These are phyloP conservation scores for Ilyonectria robusta DNA, from an alignment of 2,329 filamentous ascomycete species.

Conservation along the genomic window DNA sequence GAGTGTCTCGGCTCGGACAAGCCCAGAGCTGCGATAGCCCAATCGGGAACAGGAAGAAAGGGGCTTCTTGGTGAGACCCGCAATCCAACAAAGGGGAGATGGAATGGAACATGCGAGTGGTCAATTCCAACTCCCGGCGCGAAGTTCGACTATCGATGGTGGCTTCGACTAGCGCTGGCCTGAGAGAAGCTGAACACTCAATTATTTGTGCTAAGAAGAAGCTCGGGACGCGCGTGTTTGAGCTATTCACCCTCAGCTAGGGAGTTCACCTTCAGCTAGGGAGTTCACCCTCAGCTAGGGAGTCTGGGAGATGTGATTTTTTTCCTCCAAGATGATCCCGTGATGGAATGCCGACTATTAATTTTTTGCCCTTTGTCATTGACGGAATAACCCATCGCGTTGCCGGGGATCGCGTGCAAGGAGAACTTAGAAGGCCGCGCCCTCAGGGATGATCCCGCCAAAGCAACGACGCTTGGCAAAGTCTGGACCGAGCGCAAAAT, in stretches of 20 bases:
- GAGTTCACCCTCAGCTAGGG: neutral
- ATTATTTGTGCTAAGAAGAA: no score
- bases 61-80: neutral
- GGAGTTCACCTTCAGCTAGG: neutral
- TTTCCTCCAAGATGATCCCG: no score
- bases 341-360: no score
- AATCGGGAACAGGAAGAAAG: conserved; percentile 20
- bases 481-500: neutral
- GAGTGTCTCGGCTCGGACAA: conserved; percentile 30
- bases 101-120: conserved; percentile 31
- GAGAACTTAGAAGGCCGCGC: neutral
- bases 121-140: conserved; percentile 29
- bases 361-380: no score
- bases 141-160: conserved; percentile 21
- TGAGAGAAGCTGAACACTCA: neutral
- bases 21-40: neutral
- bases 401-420: neutral
- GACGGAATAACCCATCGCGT: neutral
- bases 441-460: neutral
- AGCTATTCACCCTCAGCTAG: neutral
- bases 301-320: no score
- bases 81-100: conserved; percentile 18
- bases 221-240: neutral
- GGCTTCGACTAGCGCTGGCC: conserved; percentile 31
- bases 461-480: neutral